Conservation (phyloP, 2,329 filamentous ascomycete species). For the Diaporthe destruens region DNA sequence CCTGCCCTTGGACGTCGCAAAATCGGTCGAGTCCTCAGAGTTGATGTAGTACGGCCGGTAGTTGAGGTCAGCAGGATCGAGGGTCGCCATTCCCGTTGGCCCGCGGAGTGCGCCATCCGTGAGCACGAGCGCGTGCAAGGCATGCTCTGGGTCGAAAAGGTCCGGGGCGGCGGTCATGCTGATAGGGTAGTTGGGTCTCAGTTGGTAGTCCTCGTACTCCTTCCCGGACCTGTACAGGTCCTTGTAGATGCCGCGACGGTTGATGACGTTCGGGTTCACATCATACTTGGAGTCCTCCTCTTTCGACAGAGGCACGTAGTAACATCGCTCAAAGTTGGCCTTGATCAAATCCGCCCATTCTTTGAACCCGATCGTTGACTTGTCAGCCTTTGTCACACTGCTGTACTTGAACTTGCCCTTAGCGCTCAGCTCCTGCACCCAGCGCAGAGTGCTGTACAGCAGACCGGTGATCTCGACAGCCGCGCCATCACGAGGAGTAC, state of each 20-base stretch:
- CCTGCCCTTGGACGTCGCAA: constrained; percentile 90
- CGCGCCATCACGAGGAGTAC: constrained; percentile 95
- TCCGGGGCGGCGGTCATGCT: constrained; percentile 94
- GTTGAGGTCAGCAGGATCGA: constrained; percentile 92
- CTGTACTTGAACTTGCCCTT: constrained; percentile 79
- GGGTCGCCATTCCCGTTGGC: constrained; percentile 93
- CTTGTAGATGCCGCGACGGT: constrained; percentile 97
- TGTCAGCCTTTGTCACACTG: constrained; percentile 76
- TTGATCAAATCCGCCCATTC: constrained; percentile 87
- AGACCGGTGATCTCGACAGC: constrained; percentile 96
- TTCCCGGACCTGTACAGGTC: constrained; percentile 94
- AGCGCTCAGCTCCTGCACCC: constrained; percentile 78
- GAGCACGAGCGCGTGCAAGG: constrained; percentile 81
- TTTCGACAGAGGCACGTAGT: constrained; percentile 81
- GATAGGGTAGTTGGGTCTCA: constrained; percentile 93
- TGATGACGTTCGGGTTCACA: constrained; percentile 82
- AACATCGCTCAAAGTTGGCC: constrained; percentile 90
- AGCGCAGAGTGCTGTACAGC: constrained; percentile 87
- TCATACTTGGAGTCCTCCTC: constrained; percentile 83
- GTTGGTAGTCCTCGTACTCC: constrained; percentile 97
- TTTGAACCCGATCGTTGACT: constrained; percentile 73
- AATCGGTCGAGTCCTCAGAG: constrained; percentile 91
- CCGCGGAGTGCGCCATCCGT: constrained; percentile 86
- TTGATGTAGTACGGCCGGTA: constrained; percentile 97
- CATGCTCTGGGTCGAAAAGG: constrained; percentile 84